phyloP scores from a whole-genome alignment of 2,329 filamentous ascomycete genomes.

The Clonostachys byssicola region DNA sequence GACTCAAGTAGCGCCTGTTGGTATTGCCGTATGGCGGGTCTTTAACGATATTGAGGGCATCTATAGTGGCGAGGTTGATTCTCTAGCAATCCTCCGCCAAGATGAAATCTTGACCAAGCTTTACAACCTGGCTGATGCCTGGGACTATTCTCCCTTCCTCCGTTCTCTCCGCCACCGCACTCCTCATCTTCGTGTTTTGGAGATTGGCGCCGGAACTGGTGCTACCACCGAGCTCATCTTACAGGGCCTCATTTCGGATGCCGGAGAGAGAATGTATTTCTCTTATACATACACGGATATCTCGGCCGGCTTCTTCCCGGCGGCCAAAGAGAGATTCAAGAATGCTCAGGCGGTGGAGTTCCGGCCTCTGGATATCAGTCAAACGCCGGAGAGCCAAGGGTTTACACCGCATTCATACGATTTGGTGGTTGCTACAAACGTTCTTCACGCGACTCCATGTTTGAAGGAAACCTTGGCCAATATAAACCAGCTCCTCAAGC shows the following conservation, averaged over 20 bases:
- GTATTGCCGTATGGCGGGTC: no score
- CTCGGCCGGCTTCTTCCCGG: conserved; percentile 17
- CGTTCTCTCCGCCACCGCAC: background rate
- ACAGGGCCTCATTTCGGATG: background rate
- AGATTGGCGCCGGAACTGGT: conserved; percentile 23
- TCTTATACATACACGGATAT: conserved; percentile 22
- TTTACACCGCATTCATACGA: conserved; percentile 17
- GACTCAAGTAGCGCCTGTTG: no score
- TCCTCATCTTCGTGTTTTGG: conserved; percentile 14
- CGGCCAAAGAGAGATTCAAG: conserved; percentile 5
- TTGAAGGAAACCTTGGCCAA: conserved; percentile 14
- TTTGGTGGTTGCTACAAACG: conserved; percentile 20
- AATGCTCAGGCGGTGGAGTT: conserved; percentile 11
- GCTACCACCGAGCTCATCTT: conserved; percentile 16
- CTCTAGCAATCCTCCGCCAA: background rate
- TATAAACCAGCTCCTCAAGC: conserved; percentile 12
- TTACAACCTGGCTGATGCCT: background rate
- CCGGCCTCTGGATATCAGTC: conserved; percentile 20
- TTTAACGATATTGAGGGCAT: background rate
- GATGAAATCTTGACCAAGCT: background rate
- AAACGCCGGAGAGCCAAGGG: conserved; percentile 16
- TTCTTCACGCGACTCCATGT: conserved; percentile 17
- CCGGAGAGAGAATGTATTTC: background rate
- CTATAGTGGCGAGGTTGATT: background rate
- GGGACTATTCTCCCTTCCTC: background rate